These are phyloP conservation scores for Xylaria sp. DNA, from an alignment of 2,329 filamentous ascomycete species.

Conservation along the genomic window DNA sequence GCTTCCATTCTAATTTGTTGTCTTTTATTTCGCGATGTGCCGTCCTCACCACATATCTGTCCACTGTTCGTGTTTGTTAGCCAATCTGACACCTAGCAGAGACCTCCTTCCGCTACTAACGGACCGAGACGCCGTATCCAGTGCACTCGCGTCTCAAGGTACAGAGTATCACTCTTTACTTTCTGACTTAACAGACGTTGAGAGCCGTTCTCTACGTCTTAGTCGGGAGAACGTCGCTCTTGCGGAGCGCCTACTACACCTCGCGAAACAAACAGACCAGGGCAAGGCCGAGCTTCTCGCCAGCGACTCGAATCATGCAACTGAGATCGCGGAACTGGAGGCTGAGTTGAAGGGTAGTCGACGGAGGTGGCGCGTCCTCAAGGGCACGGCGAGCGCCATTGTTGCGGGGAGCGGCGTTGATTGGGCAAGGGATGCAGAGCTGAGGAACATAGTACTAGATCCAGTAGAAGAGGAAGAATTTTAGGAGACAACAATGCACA, in stretches of 20 bases:
- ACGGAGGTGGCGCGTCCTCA: constrained; percentile 77
- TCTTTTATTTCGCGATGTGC: neutral
- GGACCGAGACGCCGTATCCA: constrained; percentile 73
- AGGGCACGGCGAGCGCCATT: constrained; percentile 80
- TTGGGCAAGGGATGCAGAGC: constrained; percentile 75
- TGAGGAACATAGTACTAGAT: constrained; percentile 79
- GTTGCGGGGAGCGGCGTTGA: constrained; percentile 85
- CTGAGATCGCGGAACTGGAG: constrained; percentile 69
- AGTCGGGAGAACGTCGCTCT: constrained; percentile 71
- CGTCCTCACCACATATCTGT: neutral
- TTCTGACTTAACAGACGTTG: constrained; percentile 64
- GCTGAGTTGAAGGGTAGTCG: constrained; percentile 68
- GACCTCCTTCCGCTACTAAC: constrained; percentile 74
- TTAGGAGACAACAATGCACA: neutral
- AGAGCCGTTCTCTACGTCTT: constrained; percentile 66
- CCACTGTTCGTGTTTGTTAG: neutral
- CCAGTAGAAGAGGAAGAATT: constrained; percentile 59
- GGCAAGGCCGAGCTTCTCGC: constrained; percentile 63
- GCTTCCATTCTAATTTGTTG: neutral
- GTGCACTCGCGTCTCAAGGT: constrained; percentile 69
- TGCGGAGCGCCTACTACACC: constrained; percentile 68
- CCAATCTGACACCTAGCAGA: constrained; percentile 53
- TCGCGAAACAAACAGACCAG: constrained; percentile 66
- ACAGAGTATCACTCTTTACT: constrained; percentile 61
- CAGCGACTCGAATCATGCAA: constrained; percentile 61